phyloP scores from a whole-genome alignment of 2,329 filamentous ascomycete genomes.

The Coniosporium tulheliwenetii region DNA sequence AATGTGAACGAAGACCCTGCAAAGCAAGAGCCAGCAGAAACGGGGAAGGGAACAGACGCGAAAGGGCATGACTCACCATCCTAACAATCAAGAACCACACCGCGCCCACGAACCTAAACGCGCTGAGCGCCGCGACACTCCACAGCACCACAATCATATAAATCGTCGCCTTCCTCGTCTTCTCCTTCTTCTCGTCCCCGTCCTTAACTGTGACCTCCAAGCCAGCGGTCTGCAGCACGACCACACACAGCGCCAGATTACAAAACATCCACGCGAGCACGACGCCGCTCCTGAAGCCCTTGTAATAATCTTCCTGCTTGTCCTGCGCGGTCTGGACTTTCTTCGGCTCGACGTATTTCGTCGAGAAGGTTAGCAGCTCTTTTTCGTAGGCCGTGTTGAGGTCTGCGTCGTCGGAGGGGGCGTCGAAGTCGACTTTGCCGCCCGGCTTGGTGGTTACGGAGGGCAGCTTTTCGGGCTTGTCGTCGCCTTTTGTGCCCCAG shows the following conservation, averaged over 20 bases:
- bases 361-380: conserved; percentile 58
- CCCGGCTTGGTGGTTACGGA: conserved; percentile 82
- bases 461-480: conserved; percentile 82
- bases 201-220: conserved; percentile 38
- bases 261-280: conserved; percentile 94
- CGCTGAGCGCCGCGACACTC: conserved; percentile 70
- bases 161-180: conserved; percentile 49
- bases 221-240: conserved; percentile 76
- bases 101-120: conserved; percentile 76
- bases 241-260: conserved; percentile 75
- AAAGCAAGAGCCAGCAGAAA: too few species aligned
- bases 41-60: too few species aligned
- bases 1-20: too few species aligned
- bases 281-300: conserved; percentile 81
- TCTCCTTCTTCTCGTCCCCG: conserved; percentile 27
- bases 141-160: conserved; percentile 82
- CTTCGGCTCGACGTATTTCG: conserved; percentile 61
- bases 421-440: conserved; percentile 81
- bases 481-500: conserved; percentile 96
- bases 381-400: conserved; percentile 88
- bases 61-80: conserved; percentile 47
- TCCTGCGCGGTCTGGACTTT: conserved; percentile 47
- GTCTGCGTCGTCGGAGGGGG: conserved; percentile 81
- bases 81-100: conserved; percentile 85
- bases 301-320: conserved; percentile 96